These are phyloP conservation scores for Tephrocybe rancida DNA, from an alignment of 768 basidiomycete genomes.

Conservation along the genomic window DNA sequence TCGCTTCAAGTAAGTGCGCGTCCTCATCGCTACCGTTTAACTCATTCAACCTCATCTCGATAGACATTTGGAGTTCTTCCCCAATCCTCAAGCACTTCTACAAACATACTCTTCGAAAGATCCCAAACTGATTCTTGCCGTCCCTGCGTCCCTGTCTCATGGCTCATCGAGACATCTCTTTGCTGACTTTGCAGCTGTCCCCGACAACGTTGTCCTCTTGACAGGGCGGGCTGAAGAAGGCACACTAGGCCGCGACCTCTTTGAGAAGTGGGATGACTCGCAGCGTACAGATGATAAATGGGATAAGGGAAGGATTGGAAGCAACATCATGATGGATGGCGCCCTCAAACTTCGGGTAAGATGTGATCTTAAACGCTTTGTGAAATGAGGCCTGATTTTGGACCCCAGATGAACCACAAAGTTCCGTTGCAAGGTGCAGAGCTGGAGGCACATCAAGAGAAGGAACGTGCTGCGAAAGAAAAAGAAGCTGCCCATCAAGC, in stretches of 20 bases:
- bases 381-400: constrained; percentile 1
- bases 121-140: constrained; percentile 92
- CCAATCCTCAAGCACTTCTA: constrained; percentile 76
- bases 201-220: constrained; percentile 86
- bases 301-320: constrained; percentile 90
- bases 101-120: constrained; percentile 84
- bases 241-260: constrained; percentile 77
- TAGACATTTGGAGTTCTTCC: constrained; percentile 92
- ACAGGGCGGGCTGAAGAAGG: constrained; percentile 80
- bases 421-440: constrained; percentile 89
- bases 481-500: constrained; percentile 88
- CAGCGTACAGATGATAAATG: constrained; percentile 85
- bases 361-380: constrained; percentile 1
- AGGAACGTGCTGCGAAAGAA: constrained; percentile 76
- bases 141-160: constrained; percentile 91
- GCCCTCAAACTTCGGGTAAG: constrained; percentile 65
- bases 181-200: constrained; percentile 78
- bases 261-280: constrained; percentile 82
- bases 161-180: constrained; percentile 90
- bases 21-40: not conserved
- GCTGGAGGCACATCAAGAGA: constrained; percentile 77
- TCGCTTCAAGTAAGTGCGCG: constrained; percentile 75
- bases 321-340: constrained; percentile 81
- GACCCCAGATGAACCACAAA: constrained; percentile 78
- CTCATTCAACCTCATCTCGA: not conserved